phyloP scores from a whole-genome alignment of 345 rosid genomes.

The Eucalyptus cloeziana region DNA sequence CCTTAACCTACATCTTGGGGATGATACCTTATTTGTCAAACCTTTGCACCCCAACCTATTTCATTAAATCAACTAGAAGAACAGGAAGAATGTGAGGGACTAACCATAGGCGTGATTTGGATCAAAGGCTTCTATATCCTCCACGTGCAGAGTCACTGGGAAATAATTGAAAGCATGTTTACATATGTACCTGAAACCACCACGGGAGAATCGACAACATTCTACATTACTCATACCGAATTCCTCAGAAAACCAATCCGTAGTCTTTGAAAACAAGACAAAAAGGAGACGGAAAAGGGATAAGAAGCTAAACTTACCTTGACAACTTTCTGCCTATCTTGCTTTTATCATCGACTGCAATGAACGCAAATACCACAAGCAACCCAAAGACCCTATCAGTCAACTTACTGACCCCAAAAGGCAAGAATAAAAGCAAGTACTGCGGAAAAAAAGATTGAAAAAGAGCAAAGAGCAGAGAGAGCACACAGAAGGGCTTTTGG shows the following conservation, averaged over 20 bases:
- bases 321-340: constrained; percentile 46
- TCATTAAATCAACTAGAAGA: not conserved
- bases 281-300: not conserved
- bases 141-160: constrained; percentile 64
- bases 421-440: not conserved
- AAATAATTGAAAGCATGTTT: constrained; percentile 64
- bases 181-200: constrained; percentile 54
- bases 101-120: constrained; percentile 61
- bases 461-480: not conserved
- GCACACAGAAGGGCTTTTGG: not conserved
- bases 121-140: constrained; percentile 53
- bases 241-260: not conserved
- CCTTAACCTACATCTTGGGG: too few relatives aligned
- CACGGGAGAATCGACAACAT: not conserved
- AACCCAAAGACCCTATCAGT: constrained; percentile 38
- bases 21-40: not conserved
- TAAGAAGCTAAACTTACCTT: constrained; percentile 18
- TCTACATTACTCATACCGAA: not conserved
- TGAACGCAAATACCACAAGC: constrained; percentile 40
- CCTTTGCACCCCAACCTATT: not conserved
- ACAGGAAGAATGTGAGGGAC: not conserved
- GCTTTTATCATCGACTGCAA: constrained; percentile 50
- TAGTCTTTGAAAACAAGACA: not conserved
- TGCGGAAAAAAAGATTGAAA: not conserved
- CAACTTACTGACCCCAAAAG: not conserved